These are phyloP conservation scores for Psilocybe azurescens DNA, from an alignment of 768 basidiomycete genomes.

Conservation along the genomic window DNA sequence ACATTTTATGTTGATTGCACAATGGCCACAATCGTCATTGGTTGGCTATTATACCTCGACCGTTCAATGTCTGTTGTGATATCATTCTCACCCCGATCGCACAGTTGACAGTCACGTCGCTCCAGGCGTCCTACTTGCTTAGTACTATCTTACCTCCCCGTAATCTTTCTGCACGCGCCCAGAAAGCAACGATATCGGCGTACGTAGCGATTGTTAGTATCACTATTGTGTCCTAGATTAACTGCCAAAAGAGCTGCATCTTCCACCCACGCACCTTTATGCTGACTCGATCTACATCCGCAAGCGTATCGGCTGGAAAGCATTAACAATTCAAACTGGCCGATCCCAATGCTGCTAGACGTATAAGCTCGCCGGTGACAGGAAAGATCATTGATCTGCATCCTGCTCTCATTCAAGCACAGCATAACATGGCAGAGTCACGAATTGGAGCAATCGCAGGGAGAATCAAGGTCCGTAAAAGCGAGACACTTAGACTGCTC, in stretches of 20 bases:
- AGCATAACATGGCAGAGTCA: neutral
- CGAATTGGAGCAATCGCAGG: neutral
- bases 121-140: no score
- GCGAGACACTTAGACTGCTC: slow-evolving; percentile 32
- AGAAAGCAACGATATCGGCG: no score
- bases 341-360: slow-evolving; percentile 34
- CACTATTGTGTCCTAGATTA: neutral
- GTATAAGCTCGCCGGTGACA: slow-evolving; percentile 38
- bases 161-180: no score
- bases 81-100: no score
- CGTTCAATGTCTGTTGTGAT: no score
- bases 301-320: slow-evolving; percentile 24
- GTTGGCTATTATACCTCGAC: no score
- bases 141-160: no score
- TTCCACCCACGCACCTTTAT: slow-evolving; percentile 32
- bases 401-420: slow-evolving; percentile 21
- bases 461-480: slow-evolving; percentile 29
- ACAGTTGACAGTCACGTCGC: no score
- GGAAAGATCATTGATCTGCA: slow-evolving; percentile 44
- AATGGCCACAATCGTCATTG: no score
- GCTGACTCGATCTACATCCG: slow-evolving; percentile 37
- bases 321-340: slow-evolving; percentile 37
- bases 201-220: no score
- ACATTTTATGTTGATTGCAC: no score
- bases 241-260: neutral